Conservation (phyloP, 495 filamentous ascomycete species). For the Xeromyces bisporus region DNA sequence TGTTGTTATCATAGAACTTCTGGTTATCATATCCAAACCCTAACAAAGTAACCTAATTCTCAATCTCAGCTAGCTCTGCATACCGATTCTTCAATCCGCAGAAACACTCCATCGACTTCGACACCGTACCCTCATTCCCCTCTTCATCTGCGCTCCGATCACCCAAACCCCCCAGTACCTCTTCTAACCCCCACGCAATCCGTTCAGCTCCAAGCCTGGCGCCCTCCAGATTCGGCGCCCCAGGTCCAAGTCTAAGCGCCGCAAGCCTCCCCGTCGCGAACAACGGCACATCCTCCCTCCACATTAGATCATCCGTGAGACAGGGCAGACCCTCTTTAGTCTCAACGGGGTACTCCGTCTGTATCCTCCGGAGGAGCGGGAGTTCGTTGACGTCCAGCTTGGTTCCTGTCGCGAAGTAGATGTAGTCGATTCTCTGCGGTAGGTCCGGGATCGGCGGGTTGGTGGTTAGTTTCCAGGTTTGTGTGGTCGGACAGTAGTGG, state of each 20-base stretch:
- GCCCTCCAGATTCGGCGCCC: slow-evolving; percentile 44
- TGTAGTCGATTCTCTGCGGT: slow-evolving; percentile 37
- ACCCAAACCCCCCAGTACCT: slow-evolving; percentile 20
- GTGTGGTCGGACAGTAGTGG: slow-evolving; percentile 15
- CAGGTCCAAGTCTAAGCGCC: slow-evolving; percentile 40
- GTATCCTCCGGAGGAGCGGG: slow-evolving; percentile 32
- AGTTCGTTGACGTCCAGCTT: slow-evolving; percentile 31
- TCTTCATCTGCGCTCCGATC: slow-evolving; percentile 8
- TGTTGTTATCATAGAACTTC: too few species aligned
- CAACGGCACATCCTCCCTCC: slow-evolving; percentile 40
- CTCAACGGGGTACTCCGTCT: slow-evolving; percentile 34
- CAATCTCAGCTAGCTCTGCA: slow-evolving; percentile 4
- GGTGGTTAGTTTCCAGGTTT: slow-evolving; percentile 34
- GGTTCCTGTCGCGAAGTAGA: slow-evolving; percentile 47
- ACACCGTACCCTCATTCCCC: slow-evolving; percentile 4
- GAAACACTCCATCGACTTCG: slow-evolving; percentile 10
- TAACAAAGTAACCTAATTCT: too few species aligned
- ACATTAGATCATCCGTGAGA: slow-evolving; percentile 45
- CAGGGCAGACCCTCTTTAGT: slow-evolving; percentile 39
- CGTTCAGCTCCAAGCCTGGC: slow-evolving; percentile 46
- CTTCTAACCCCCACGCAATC: slow-evolving; percentile 41
- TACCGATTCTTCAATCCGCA: slow-evolving; percentile 16
- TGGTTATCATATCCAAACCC: slow-evolving; percentile 1
- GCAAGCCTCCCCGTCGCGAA: slow-evolving; percentile 45
- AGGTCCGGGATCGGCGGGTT: slow-evolving; percentile 31